Percentiles rank a stretch among this genome's conserved stretches.
phyloP scores from a whole-genome alignment of 2,329 filamentous ascomycete species.

The Phaeomoniella chlamydospora region DNA sequence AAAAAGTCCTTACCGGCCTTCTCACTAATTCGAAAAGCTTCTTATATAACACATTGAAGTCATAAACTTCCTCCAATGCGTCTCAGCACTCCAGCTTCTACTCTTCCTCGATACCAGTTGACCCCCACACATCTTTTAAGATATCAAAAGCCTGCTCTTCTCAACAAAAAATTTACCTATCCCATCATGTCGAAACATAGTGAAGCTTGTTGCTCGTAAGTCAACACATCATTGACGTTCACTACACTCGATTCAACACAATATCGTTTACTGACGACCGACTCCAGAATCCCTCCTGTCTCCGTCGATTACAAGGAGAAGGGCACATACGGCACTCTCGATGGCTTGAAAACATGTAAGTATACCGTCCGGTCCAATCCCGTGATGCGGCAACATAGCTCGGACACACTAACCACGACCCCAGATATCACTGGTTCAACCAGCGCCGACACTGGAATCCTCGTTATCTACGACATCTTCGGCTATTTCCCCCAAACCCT shows the following conservation, averaged over 20 bases:
- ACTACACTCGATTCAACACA: background rate
- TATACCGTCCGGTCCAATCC: slow-evolving; percentile 2
- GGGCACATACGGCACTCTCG: slow-evolving; percentile 42
- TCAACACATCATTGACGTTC: slow-evolving; percentile 3
- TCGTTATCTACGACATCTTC: slow-evolving; percentile 42
- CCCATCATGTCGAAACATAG: slow-evolving; percentile 19
- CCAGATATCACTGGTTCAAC: slow-evolving; percentile 41
- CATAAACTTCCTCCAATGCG: no score
- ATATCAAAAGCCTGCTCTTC: background rate
- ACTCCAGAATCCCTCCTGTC: slow-evolving; percentile 23
- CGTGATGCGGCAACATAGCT: background rate
- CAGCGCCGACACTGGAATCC: slow-evolving; percentile 40
- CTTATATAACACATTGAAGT: no score
- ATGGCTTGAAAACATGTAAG: slow-evolving; percentile 47
- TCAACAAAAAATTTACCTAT: background rate
- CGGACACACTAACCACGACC: background rate
- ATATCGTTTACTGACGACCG: background rate
- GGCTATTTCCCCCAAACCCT: slow-evolving; percentile 49
- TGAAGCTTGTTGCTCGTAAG: slow-evolving; percentile 30
- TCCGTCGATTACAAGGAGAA: slow-evolving; percentile 37
- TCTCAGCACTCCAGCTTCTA: background rate
- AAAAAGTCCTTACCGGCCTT: no score
- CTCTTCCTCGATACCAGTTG: background rate
- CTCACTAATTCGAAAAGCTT: no score
- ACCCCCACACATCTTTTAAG: background rate